Conservation (phyloP, 2,329 filamentous ascomycete genomes). For the Ilyonectria robusta region DNA sequence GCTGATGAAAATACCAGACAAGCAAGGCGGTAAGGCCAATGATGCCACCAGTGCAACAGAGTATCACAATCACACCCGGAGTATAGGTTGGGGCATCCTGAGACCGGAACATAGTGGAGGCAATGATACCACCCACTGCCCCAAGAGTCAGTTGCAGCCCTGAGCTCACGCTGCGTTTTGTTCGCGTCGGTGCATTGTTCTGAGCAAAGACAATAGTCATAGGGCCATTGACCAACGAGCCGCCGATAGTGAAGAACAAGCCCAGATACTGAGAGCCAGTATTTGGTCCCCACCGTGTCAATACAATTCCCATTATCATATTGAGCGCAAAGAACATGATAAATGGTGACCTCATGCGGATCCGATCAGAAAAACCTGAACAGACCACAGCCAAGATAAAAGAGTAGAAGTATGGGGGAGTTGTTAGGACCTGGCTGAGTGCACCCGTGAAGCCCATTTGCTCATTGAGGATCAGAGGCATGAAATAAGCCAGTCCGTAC, state of each 20-base stretch:
- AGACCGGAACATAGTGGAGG: slow-evolving; percentile 9
- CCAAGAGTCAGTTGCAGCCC: slow-evolving; percentile 6
- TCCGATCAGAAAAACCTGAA: slow-evolving; percentile 4
- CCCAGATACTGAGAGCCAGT: slow-evolving; percentile 14
- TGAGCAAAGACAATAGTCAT: slow-evolving; percentile 22
- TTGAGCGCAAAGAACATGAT: slow-evolving; percentile 12
- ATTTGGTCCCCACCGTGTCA: slow-evolving; percentile 16
- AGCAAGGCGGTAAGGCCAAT: neutral
- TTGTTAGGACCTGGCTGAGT: slow-evolving; percentile 5
- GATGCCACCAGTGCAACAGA: neutral
- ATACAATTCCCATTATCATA: slow-evolving; percentile 12
- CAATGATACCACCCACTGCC: slow-evolving; percentile 15
- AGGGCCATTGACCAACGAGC: slow-evolving; percentile 14
- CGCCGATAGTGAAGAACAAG: slow-evolving; percentile 1
- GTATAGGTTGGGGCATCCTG: slow-evolving; percentile 16
- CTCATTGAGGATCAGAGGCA: slow-evolving; percentile 15
- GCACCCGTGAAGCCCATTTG: slow-evolving; percentile 20
- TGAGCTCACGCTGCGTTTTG: slow-evolving; percentile 16
- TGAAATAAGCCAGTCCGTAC: slow-evolving; percentile 16
- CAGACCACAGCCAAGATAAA: neutral
- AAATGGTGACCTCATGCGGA: slow-evolving; percentile 1
- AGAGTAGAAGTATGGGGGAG: slow-evolving; percentile 12
- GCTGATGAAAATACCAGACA: neutral
- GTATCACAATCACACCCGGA: slow-evolving; percentile 10
- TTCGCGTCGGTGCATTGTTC: slow-evolving; percentile 10